Base-by-base conservation (phyloP, 2,329 filamentous ascomycete genomes). In the Aquanectria penicillioides region DNA sequence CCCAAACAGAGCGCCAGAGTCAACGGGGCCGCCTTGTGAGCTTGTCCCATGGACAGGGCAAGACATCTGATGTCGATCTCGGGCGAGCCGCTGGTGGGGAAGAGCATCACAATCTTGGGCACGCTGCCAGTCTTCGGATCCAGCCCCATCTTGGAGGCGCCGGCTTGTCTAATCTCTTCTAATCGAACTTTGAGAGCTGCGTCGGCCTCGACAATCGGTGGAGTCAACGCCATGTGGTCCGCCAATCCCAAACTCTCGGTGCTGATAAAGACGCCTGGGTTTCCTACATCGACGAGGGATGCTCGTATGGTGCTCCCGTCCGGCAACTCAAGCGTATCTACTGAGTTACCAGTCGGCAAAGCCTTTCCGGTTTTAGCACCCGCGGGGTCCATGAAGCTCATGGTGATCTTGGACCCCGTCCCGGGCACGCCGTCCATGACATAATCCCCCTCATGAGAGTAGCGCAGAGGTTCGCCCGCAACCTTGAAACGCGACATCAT, bases 381-480 rank as follows among this genome's bases (percentile, higher is more conserved):
- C 9, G 81, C 85, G 0, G 89, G 88, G 36, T 86, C 74, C 6
- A 87, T 71, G 65, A 91, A 91, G 36, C 85, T 83, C 29, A 91
- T 77, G 33, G 81, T 79, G 52, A 91, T 82, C 49, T 78, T 80
- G 0, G 87, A 82, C 0, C 78, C 84, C 0, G 78, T 82, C 0
- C 87, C 87, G 2, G 84, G 76, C 0, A 90, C 88, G 0, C 88
- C 89, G 66, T 89, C 88, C 62, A 91, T 89, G 2, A 76, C 73
- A 67, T 88, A 89, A 10, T 83, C 78, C 0, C 87, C 88, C 7
- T 66, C 40, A 2, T 70, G 64, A 3, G 52, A 59, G 44, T 75
- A 74, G 18, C 38, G 37, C n/a, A 66, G 59, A 25, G 64, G 65
- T 11, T 63, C 79, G 2, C 78, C 80, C 0, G 75, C 69, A 3